Evolutionary conservation across 768 basidiomycete genomes (phyloP), one percentile per base, ranked within the genome.

Genomic region (Royoungia palumana): DNA sequence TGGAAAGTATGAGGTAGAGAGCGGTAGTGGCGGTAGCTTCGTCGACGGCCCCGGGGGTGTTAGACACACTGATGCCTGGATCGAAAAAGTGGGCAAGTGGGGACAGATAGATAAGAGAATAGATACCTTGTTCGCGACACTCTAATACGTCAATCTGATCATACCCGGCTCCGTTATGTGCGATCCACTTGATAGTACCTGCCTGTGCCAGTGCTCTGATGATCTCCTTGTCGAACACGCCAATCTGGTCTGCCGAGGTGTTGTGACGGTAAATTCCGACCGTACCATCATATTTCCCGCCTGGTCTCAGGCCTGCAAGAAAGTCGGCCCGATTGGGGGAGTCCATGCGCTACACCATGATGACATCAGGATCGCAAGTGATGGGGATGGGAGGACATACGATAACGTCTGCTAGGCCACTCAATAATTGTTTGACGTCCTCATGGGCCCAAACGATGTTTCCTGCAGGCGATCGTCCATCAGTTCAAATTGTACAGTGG

Each of bases 141-240:
- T 85, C 85, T 7, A 70, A 66, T 14, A 93, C 81, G 60, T 94
- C 87, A 55, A 95, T 85, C 52, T 85, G 82, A 64, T 96, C 92
- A 64, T 96, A 96, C 0, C 94, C 92, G 0, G 94, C 92, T 11
- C 93, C 94, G 49, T 94, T 94, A 66, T 93, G 92, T 1, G 85
- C 89, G 62, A 95, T 90, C 85, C 87, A 93, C 60, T 84, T 83
- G 53, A 94, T 76, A 17, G 73, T 75, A 1, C 74, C 53, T 5
- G 41, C 62, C 35, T 47, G 52, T 1, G 90, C 83, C 10, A 96
- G 73, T 0, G 77, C 80, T 41, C 74, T 67, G 55, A 96, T 75
- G 55, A 95, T 74, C 53, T 86, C 87, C 64, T 81, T 79, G 66
- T 96, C 89, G 60, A 92, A 93, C 14, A 80, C 70, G 17, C 89